These are phyloP conservation scores for Sherardia arvensis DNA, from an alignment of 257 asterid species.

Conservation along the genomic window DNA sequence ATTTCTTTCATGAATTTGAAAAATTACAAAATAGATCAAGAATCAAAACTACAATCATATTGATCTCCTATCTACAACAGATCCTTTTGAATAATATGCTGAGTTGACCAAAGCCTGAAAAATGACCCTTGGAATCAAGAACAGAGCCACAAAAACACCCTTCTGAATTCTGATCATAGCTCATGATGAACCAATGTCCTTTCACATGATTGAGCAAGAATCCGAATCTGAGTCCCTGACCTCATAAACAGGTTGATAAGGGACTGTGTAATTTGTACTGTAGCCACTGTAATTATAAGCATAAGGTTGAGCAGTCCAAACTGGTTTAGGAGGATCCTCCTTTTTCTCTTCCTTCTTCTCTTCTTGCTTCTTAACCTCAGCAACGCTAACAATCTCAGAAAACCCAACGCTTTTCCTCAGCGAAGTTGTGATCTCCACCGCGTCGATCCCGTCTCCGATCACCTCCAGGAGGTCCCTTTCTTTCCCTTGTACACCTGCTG, in stretches of 20 bases:
- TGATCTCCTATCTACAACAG: too few relatives aligned
- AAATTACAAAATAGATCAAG: too few relatives aligned
- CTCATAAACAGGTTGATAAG: neutral
- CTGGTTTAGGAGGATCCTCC: neutral
- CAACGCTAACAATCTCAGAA: constrained; percentile 40
- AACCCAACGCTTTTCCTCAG: constrained; percentile 44
- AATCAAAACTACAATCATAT: too few relatives aligned
- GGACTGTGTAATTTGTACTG: neutral
- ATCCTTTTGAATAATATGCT: too few relatives aligned
- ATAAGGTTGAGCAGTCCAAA: neutral
- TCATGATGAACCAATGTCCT: neutral
- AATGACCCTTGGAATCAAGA: too few relatives aligned
- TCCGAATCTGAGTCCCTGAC: neutral
- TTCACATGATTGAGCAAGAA: constrained; percentile 8
- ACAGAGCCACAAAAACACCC: neutral
- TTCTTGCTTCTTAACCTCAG: constrained; percentile 18
- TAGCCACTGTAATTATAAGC: neutral
- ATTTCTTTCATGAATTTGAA: too few relatives aligned
- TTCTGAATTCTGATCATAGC: too few relatives aligned
- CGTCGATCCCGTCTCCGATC: constrained; percentile 49
- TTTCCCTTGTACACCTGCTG: constrained; percentile 31
- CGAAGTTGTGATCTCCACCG: constrained; percentile 30
- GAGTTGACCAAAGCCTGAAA: neutral
- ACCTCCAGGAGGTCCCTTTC: constrained; percentile 40
- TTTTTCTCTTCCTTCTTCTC: neutral